Conservation (phyloP, 2,329 filamentous ascomycete species). For the Ampelomyces quisqualis region DNA sequence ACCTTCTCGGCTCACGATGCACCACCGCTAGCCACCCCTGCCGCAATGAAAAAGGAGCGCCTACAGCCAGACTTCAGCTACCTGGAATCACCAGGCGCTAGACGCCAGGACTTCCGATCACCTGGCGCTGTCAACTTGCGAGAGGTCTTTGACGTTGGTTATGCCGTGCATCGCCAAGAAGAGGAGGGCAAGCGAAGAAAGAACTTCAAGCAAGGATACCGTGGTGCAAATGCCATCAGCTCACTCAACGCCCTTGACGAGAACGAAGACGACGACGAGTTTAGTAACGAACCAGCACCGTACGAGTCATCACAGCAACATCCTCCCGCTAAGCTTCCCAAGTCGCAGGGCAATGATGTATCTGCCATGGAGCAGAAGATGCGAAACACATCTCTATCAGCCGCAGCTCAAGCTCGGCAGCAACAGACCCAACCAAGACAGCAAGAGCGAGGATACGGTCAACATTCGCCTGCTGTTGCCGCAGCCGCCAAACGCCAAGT, state of each 20-base stretch:
- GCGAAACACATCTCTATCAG: conserved; percentile 74
- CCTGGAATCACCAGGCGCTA: conserved; percentile 63
- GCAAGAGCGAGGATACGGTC: conserved; percentile 74
- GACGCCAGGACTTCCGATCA: conserved; percentile 87
- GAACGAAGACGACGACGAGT: conserved; percentile 66
- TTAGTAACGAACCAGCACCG: conserved; percentile 61
- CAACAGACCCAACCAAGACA: conserved; percentile 42
- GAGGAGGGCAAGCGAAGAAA: conserved; percentile 92
- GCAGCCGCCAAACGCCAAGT: conserved; percentile 82
- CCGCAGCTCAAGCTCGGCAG: conserved; percentile 64
- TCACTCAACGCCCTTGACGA: conserved; percentile 66
- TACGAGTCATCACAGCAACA: conserved; percentile 52
- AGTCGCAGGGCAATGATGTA: conserved; percentile 62
- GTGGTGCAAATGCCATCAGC: conserved; percentile 64
- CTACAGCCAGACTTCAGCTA: conserved; percentile 56
- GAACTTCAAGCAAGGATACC: conserved; percentile 71
- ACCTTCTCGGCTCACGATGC: conserved; percentile 68
- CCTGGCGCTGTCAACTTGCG: conserved; percentile 92
- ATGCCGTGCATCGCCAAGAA: conserved; percentile 93
- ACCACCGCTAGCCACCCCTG: conserved; percentile 69
- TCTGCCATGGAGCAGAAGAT: conserved; percentile 83
- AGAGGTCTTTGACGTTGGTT: conserved; percentile 97
- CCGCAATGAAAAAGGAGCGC: conserved; percentile 60
- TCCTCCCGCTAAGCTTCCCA: conserved; percentile 66
- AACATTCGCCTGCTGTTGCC: conserved; percentile 81